Percentiles rank a stretch among this genome's conserved stretches.
Conservation (phyloP, 345 rosid genomes). For the Alliaria petiolata region DNA sequence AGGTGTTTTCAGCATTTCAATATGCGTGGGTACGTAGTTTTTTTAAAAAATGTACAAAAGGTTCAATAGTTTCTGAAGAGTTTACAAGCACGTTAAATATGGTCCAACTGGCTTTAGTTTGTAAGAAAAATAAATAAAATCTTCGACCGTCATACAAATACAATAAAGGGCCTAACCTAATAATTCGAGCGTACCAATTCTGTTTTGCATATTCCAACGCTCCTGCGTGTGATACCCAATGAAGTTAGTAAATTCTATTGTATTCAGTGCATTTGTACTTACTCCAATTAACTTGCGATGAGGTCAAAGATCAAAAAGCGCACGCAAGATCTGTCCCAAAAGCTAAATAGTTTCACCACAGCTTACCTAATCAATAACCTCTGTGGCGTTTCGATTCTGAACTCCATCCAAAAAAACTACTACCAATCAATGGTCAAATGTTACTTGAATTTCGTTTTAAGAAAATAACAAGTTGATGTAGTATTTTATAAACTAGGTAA, state of each 20-base stretch:
- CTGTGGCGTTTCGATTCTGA: background rate
- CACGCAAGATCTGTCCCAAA: background rate
- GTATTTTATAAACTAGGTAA: slow-evolving; percentile 7
- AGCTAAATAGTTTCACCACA: background rate
- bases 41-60: no score
- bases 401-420: background rate
- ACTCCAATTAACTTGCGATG: background rate
- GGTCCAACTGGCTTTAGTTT: background rate
- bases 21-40: no score
- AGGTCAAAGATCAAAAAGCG: slow-evolving; percentile 9
- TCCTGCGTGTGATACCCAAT: background rate
- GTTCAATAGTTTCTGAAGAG: no score
- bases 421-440: background rate
- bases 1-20: no score
- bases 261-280: background rate
- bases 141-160: background rate
- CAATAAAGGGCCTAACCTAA: background rate
- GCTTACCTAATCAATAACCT: background rate
- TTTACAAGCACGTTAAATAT: background rate
- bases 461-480: slow-evolving; percentile 4
- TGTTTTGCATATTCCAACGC: background rate
- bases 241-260: slow-evolving; percentile 8
- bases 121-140: background rate
- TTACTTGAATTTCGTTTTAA: background rate
- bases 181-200: background rate